These are phyloP conservation scores for Pseudofabraea citricarpa DNA, from an alignment of 2,329 filamentous ascomycete genomes.

Conservation along the genomic window DNA sequence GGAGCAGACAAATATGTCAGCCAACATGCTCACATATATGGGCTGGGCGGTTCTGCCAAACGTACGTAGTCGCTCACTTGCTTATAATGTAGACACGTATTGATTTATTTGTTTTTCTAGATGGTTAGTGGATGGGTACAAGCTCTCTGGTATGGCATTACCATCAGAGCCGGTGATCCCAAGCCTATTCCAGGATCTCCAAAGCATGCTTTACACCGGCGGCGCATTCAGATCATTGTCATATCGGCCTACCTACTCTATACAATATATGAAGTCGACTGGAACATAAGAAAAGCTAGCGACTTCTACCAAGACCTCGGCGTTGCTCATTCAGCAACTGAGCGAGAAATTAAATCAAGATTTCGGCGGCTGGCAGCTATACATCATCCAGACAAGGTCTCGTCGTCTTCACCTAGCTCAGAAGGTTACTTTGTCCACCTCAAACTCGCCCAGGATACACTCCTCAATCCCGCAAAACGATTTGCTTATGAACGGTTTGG, in stretches of 20 bases:
- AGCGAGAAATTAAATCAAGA: constrained; percentile 74
- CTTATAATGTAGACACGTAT: too few species aligned
- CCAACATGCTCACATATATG: constrained; percentile 43
- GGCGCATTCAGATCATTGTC: constrained; percentile 77
- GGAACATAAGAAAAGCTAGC: constrained; percentile 64
- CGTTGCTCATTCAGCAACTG: constrained; percentile 62
- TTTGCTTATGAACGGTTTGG: constrained; percentile 92
- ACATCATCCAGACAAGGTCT: constrained; percentile 79
- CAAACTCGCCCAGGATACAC: constrained; percentile 76
- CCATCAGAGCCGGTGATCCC: constrained; percentile 83
- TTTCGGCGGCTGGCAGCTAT: constrained; percentile 72
- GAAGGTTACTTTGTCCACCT: constrained; percentile 70
- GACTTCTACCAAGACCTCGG: constrained; percentile 78
- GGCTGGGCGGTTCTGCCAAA: constrained; percentile 60
- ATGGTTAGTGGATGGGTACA: constrained; percentile 75
- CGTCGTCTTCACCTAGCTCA: constrained; percentile 21
- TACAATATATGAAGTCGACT: constrained; percentile 88
- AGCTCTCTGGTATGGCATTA: constrained; percentile 77
- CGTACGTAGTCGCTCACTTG: constrained; percentile 42
- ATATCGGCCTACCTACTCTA: constrained; percentile 82
- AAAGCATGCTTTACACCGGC: constrained; percentile 68
- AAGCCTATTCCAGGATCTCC: constrained; percentile 67
- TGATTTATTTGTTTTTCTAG: too few species aligned
- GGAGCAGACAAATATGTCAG: too few species aligned
- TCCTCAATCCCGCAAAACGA: constrained; percentile 69